Evolutionary conservation across 31 red algal genomes (phyloP).

Genomic region (Odonthalia washingtoniensis): DNA sequence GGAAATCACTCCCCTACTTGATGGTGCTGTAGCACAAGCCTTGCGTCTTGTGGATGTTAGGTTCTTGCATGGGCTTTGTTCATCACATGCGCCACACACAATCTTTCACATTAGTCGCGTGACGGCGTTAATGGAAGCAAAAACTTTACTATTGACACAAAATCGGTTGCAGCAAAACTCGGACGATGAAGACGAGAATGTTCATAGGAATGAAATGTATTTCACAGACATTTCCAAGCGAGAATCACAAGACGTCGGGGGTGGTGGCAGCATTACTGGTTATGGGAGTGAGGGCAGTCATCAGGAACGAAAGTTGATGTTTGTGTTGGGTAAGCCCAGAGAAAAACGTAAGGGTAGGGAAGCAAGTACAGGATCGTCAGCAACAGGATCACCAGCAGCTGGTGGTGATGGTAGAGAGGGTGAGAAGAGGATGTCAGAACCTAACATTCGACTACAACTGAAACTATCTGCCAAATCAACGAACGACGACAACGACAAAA

Average conservation of each 20-base stretch:
- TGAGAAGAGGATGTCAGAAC: slow-evolving; percentile 30
- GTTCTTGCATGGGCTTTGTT: slow-evolving; percentile 60
- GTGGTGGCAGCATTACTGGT: too few species aligned
- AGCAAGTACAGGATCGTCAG: neutral
- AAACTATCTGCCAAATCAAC: slow-evolving; percentile 35
- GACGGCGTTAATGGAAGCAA: slow-evolving; percentile 67
- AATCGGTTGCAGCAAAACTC: slow-evolving; percentile 35
- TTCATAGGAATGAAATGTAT: too few species aligned
- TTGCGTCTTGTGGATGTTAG: slow-evolving; percentile 59
- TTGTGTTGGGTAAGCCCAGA: too few species aligned
- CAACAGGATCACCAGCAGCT: neutral
- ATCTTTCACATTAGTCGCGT: slow-evolving; percentile 60
- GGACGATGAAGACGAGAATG: too few species aligned
- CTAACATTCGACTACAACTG: slow-evolving; percentile 72
- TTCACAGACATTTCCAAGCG: too few species aligned
- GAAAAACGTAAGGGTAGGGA: neutral
- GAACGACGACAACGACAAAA: slow-evolving; percentile 33
- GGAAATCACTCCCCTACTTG: slow-evolving; percentile 70
- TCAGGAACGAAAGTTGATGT: neutral
- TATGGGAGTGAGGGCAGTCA: too few species aligned
- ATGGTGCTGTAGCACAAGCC: slow-evolving; percentile 57
- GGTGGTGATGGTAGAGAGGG: neutral
- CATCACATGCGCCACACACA: slow-evolving; percentile 54
- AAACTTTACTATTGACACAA: slow-evolving; percentile 65
- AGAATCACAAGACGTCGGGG: too few species aligned